phyloP scores from a whole-genome alignment of 1,284 basidiomycete genomes.

The Apiotrichum gracile region DNA sequence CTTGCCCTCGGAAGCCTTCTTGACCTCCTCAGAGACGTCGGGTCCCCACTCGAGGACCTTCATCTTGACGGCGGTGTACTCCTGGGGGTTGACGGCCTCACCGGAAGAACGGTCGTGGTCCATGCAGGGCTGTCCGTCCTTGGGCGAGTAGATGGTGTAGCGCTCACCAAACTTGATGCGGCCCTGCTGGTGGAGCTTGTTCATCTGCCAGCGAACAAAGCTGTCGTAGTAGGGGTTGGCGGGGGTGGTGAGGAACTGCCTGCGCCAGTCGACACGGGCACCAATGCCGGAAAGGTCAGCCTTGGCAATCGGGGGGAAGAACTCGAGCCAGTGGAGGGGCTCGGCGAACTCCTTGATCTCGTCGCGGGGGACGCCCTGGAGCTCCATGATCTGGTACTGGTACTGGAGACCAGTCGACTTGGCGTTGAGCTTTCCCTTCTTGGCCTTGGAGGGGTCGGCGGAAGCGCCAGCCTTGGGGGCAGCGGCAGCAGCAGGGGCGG shows the following conservation, averaged over 20 bases:
- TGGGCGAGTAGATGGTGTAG: conserved; percentile 98
- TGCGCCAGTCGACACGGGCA: conserved; percentile 94
- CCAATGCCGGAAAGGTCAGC: conserved; percentile 85
- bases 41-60: conserved; percentile 73
- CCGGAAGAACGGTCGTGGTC: conserved; percentile 97
- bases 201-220: conserved; percentile 98
- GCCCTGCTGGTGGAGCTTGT: conserved; percentile 76
- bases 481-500: conserved; percentile 30
- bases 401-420: conserved; percentile 92
- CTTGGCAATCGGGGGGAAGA: conserved; percentile 94
- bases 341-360: conserved; percentile 97
- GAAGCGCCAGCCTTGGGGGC: conserved; percentile 28
- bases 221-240: conserved; percentile 96
- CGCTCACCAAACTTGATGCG: conserved; percentile 98
- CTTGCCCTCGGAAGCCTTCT: conserved; percentile 65
- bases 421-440: conserved; percentile 91
- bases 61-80: conserved; percentile 96
- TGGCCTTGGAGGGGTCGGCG: conserved; percentile 61
- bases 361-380: conserved; percentile 74
- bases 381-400: conserved; percentile 99
- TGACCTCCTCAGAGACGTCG: conserved; percentile 55
- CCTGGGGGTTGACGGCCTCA: conserved; percentile 91
- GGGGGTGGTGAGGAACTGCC: conserved; percentile 86
- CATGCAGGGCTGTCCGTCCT: conserved; percentile 99
- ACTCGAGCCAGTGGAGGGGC: conserved; percentile 82